A percentile compares a stretch with the other conserved stretches of the same genome.
These are phyloP conservation scores for Triticum monococcum DNA, from an alignment of 176 grass and related monocot genomes.

Conservation along the genomic window DNA sequence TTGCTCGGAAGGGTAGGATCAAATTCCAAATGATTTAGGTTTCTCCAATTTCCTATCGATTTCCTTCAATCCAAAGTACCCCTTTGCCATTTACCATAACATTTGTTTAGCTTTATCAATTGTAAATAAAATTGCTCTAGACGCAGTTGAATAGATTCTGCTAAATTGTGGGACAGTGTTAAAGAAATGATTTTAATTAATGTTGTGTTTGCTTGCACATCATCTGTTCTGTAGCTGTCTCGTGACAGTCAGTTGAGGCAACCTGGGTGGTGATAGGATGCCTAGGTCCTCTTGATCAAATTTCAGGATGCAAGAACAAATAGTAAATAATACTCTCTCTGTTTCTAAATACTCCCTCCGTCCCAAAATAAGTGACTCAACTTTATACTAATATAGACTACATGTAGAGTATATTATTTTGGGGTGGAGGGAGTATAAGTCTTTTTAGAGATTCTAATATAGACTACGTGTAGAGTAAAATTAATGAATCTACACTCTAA, in stretches of 20 bases:
- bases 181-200: not conserved
- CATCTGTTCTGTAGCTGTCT: not conserved
- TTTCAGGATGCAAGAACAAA: not conserved
- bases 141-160: not conserved
- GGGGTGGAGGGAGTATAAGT: too few species aligned
- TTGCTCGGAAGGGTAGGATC: not conserved
- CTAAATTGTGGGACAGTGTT: not conserved
- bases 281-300: not conserved
- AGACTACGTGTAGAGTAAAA: too few species aligned
- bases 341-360: too few species aligned
- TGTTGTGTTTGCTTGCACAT: not conserved
- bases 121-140: not conserved
- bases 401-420: too few species aligned
- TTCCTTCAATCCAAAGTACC: not conserved
- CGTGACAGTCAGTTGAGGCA: not conserved
- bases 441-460: too few species aligned
- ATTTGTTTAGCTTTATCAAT: not conserved
- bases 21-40: slow-evolving; percentile 4
- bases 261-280: not conserved
- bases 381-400: too few species aligned
- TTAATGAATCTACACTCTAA: too few species aligned
- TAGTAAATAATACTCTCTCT: not conserved
- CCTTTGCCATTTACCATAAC: not conserved
- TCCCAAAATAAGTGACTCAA: too few species aligned
- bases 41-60: not conserved